Evolutionary conservation across 495 filamentous ascomycete species (phyloP).

Genomic region (Thozetella sp.): DNA sequence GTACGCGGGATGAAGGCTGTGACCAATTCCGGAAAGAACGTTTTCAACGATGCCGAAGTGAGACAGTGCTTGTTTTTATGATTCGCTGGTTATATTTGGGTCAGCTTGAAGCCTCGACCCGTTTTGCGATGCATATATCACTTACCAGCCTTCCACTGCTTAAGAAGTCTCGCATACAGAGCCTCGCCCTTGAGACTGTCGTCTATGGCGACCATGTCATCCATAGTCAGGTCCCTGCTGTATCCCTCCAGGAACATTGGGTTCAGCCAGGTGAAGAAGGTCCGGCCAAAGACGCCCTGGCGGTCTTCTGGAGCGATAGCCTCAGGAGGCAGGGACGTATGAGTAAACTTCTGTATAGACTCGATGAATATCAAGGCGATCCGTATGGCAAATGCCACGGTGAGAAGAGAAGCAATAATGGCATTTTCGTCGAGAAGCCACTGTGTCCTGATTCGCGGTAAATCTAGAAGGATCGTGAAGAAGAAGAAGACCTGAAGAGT

Average conservation of each 20-base stretch:
- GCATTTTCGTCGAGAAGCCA: slow-evolving; percentile 30
- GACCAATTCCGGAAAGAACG: slow-evolving; percentile 9
- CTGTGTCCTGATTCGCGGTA: slow-evolving; percentile 30
- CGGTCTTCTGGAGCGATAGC: slow-evolving; percentile 18
- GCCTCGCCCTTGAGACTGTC: slow-evolving; percentile 8
- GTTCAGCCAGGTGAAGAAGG: slow-evolving; percentile 34
- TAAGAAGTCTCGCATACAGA: slow-evolving; percentile 6
- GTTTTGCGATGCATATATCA: background rate
- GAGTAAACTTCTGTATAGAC: slow-evolving; percentile 44
- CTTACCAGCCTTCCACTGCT: slow-evolving; percentile 8
- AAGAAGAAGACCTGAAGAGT: slow-evolving; percentile 57
- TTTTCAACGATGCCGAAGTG: slow-evolving; percentile 6
- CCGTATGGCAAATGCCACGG: slow-evolving; percentile 18
- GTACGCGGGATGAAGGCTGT: slow-evolving; percentile 16
- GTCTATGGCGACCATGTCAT: slow-evolving; percentile 19
- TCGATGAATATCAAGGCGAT: slow-evolving; percentile 45
- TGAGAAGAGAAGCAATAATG: slow-evolving; percentile 7
- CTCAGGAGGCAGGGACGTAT: slow-evolving; percentile 39
- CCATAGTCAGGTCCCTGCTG: slow-evolving; percentile 13
- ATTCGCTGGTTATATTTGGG: slow-evolving; percentile 5
- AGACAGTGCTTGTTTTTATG: slow-evolving; percentile 13
- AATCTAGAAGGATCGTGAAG: slow-evolving; percentile 52
- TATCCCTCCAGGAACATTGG: slow-evolving; percentile 24
- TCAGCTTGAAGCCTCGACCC: background rate
- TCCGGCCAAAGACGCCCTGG: slow-evolving; percentile 21